A percentile compares a stretch with the other conserved stretches of the same genome.
These are phyloP conservation scores for Moesziomyces antarcticus DNA, from an alignment of 1,284 basidiomycete species.

Conservation along the genomic window DNA sequence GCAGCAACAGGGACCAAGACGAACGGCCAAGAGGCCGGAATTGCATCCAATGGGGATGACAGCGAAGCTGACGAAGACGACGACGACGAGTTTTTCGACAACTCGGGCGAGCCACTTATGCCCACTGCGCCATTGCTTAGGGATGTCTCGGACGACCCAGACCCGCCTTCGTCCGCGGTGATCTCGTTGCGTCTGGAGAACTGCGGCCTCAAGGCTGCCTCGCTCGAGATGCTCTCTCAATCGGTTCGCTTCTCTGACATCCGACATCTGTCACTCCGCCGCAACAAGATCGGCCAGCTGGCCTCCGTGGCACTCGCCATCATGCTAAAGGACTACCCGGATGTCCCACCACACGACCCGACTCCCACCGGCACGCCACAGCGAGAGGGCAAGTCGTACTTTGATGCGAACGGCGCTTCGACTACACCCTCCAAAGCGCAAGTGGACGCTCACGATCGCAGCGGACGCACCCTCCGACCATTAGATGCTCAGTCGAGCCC, in stretches of 20 bases:
- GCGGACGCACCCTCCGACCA: slow-evolving; percentile 14
- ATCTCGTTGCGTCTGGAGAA: slow-evolving; percentile 63
- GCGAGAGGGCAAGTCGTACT: slow-evolving; percentile 29
- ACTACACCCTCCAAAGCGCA: background rate
- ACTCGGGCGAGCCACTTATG: slow-evolving; percentile 62
- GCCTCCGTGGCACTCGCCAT: slow-evolving; percentile 49
- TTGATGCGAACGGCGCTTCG: slow-evolving; percentile 10
- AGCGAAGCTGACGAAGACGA: slow-evolving; percentile 17
- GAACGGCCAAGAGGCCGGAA: background rate
- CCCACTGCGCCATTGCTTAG: slow-evolving; percentile 54
- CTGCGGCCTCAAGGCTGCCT: slow-evolving; percentile 52
- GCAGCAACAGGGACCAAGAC: background rate
- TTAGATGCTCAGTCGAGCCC: slow-evolving; percentile 16
- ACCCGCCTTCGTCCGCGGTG: slow-evolving; percentile 43
- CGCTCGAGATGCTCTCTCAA: slow-evolving; percentile 58
- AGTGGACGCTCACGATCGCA: slow-evolving; percentile 7
- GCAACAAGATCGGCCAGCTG: slow-evolving; percentile 53
- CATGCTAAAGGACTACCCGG: slow-evolving; percentile 60
- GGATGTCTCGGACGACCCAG: slow-evolving; percentile 39
- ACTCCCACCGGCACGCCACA: background rate
- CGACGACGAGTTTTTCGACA: slow-evolving; percentile 53
- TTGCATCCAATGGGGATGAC: background rate
- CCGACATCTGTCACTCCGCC: slow-evolving; percentile 62
- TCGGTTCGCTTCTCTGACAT: slow-evolving; percentile 60
- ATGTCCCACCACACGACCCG: slow-evolving; percentile 19